Base-by-base conservation (phyloP, 2,329 filamentous ascomycete genomes). In the Beauveria sp. region DNA sequence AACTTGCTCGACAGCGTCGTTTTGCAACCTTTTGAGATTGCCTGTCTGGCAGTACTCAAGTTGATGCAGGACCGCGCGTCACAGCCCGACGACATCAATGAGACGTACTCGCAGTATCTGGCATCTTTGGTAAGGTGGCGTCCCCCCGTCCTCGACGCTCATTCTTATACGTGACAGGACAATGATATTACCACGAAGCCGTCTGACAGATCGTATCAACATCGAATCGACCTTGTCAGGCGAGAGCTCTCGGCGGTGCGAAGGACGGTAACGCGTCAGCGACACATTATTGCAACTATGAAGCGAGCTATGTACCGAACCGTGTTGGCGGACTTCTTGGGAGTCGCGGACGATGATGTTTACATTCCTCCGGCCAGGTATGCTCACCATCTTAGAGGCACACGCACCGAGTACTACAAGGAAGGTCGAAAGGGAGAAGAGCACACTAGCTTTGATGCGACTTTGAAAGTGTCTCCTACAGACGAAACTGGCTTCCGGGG, bases 51-150 rank as follows among this genome's bases (percentile, higher is more conserved):
- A 12, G 71, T 70, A 10, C 64, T 75, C 43, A 71, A 71, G 16
- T 68, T 81, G 38, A 63, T 79, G 1, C 68, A 72, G 49, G 76
- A 80, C 46, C 67, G 71, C 22, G 75, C 74, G 1, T 72, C 71
- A 5, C 72, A 70, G 50, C 71, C 71, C 38, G 71, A 75, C 3
- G 73, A 75, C 31, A 74, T 80, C 18, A 72, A 69, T 43, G 72
- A 75, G 24, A 77, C 74, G 0, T 81, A 80, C 55, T 77, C 74
- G 0, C 70, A 76, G 45, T 78, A 76, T 49, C 69, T 80, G 4
- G 71, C 74, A 45, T 71, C 70, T 2, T 66, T 80, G 43, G 78
- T 79, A 70, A 58, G 73, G 49, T 26, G 18, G 4, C 1, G 38
- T 8, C 58, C 14, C 31, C 26, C 3, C 26, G 5, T 5, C 34